Conservation (phyloP, 257 asterid genomes). For the Solanum etuberosum region DNA sequence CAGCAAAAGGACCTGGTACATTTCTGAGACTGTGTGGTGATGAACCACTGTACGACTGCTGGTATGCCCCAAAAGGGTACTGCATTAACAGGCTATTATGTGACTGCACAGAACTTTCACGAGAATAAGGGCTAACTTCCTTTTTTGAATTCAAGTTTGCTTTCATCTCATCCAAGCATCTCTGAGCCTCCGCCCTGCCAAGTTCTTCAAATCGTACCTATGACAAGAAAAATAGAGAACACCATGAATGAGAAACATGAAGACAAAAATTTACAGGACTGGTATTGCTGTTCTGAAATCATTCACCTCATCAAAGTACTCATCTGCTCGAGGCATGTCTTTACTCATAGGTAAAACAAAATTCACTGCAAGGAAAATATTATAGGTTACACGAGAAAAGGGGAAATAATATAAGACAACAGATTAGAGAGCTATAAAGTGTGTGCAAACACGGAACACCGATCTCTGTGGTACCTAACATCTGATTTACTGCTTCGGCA, state of each 20-base stretch:
- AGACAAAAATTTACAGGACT: background rate
- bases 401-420: background rate
- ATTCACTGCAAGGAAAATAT: slow-evolving; percentile 22
- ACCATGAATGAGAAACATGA: background rate
- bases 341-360: slow-evolving; percentile 19
- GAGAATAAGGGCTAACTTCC: background rate
- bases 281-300: background rate
- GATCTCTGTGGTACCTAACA: slow-evolving; percentile 33
- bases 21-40: slow-evolving; percentile 16
- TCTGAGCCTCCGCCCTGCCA: slow-evolving; percentile 30
- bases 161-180: slow-evolving; percentile 43
- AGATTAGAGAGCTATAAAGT: slow-evolving; percentile 1
- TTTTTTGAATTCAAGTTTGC: slow-evolving; percentile 6
- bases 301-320: slow-evolving; percentile 11
- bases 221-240: background rate
- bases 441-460: background rate
- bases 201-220: slow-evolving; percentile 44
- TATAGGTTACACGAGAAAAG: background rate
- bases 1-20: slow-evolving; percentile 3
- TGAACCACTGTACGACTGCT: background rate
- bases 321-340: slow-evolving; percentile 11
- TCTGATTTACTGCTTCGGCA: slow-evolving; percentile 30
- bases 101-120: slow-evolving; percentile 1
- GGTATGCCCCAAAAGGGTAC: slow-evolving; percentile 4
- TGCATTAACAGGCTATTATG: slow-evolving; percentile 11